Percentiles rank a stretch among this genome's conserved stretches.
Conservation (phyloP, 2,329 filamentous ascomycete species). For the Biscogniauxia mediterranea region DNA sequence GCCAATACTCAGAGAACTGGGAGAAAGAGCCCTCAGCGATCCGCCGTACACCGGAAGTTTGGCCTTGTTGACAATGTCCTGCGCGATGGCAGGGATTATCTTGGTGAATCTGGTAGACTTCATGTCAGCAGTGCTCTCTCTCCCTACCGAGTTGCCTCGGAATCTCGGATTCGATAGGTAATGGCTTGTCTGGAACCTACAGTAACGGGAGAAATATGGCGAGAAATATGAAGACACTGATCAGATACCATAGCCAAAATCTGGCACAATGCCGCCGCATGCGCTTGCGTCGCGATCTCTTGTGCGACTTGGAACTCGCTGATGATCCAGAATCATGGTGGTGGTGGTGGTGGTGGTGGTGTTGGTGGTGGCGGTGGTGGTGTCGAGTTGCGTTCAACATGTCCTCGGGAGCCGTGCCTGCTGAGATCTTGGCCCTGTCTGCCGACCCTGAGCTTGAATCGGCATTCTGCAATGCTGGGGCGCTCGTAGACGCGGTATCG, state of each 20-base stretch:
- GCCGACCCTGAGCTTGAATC: not conserved
- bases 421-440: not conserved
- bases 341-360: too few relatives aligned
- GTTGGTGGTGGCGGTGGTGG: too few relatives aligned
- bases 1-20: constrained; percentile 33
- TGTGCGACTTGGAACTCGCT: not conserved
- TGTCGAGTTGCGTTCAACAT: not conserved
- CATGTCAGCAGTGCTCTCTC: too few relatives aligned
- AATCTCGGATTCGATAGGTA: too few relatives aligned
- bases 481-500: not conserved
- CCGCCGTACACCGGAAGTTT: constrained; percentile 36
- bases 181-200: constrained; percentile 25
- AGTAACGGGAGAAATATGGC: constrained; percentile 39
- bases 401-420: not conserved
- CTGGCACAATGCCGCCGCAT: constrained; percentile 35
- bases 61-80: constrained; percentile 37
- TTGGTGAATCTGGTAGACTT: constrained; percentile 34
- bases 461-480: not conserved
- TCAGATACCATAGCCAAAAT: constrained; percentile 38
- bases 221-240: constrained; percentile 35
- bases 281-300: constrained; percentile 19
- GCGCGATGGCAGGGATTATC: constrained; percentile 39
- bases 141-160: not conserved
- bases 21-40: constrained; percentile 33
- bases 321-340: not conserved